Conservation (phyloP, 2,329 filamentous ascomycete genomes). For the Ceratocystis alfenasii region DNA sequence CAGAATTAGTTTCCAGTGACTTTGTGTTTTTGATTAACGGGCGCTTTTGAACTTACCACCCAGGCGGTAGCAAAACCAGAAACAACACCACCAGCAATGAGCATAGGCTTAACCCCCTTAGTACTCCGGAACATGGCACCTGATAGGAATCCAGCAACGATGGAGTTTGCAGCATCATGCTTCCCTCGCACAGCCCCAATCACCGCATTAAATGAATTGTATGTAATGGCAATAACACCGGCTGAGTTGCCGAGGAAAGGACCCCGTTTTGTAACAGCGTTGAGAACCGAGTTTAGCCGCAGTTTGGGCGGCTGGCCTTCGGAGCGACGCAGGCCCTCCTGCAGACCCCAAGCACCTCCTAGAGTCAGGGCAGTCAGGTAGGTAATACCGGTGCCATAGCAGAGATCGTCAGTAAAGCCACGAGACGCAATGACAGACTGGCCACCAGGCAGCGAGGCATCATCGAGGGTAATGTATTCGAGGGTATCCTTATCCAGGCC, state of each 20-base stretch:
- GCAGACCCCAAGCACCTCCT: slow-evolving; percentile 84
- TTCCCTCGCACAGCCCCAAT: slow-evolving; percentile 69
- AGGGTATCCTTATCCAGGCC: slow-evolving; percentile 86
- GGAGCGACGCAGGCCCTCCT: slow-evolving; percentile 76
- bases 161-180: slow-evolving; percentile 82
- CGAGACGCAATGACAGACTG: slow-evolving; percentile 84
- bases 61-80: slow-evolving; percentile 74
- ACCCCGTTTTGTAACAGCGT: slow-evolving; percentile 82
- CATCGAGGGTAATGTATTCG: slow-evolving; percentile 90
- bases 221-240: slow-evolving; percentile 88
- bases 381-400: slow-evolving; percentile 90
- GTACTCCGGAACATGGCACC: slow-evolving; percentile 97
- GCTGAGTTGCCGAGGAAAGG: slow-evolving; percentile 95
- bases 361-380: slow-evolving; percentile 78
- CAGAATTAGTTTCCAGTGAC: slow-evolving; percentile 2
- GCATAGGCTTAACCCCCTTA: slow-evolving; percentile 76
- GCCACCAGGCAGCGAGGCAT: slow-evolving; percentile 71
- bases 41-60: slow-evolving; percentile 55
- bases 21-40: background rate
- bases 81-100: slow-evolving; percentile 85
- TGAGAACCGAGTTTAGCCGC: slow-evolving; percentile 84
- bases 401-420: slow-evolving; percentile 95
- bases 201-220: slow-evolving; percentile 83
- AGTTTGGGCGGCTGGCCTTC: slow-evolving; percentile 72
- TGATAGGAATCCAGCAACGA: slow-evolving; percentile 72